phyloP scores from a whole-genome alignment of 495 filamentous ascomycete species.

The Acidiella bohemica region DNA sequence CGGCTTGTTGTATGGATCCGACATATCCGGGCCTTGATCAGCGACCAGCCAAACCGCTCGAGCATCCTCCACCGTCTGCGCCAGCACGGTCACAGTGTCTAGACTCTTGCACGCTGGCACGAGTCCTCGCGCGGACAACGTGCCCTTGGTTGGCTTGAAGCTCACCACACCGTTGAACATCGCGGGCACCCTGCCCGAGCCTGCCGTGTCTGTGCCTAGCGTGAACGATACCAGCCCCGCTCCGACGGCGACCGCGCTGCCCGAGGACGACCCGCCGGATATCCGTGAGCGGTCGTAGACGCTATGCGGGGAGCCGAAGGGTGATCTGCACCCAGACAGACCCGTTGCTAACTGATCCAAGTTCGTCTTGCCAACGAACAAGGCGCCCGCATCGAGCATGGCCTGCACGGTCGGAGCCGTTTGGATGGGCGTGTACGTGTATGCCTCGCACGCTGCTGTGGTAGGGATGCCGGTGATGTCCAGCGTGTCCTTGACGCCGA shows the following conservation, averaged over 20 bases:
- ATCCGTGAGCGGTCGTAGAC: constrained; percentile 43
- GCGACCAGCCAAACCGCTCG: constrained; percentile 42
- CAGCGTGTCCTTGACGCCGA: constrained; percentile 52
- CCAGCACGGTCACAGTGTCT: constrained; percentile 48
- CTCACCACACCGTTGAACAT: constrained; percentile 53
- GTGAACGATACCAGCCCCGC: constrained; percentile 47
- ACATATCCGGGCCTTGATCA: constrained; percentile 36
- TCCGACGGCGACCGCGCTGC: constrained; percentile 44
- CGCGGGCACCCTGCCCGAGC: constrained; percentile 48
- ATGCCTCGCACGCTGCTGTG: constrained; percentile 44
- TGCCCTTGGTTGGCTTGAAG: constrained; percentile 54
- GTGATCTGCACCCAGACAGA: constrained; percentile 42
- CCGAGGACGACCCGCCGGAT: constrained; percentile 51
- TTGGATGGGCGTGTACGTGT: constrained; percentile 36
- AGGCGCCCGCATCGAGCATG: constrained; percentile 36
- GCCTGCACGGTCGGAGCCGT: constrained; percentile 30
- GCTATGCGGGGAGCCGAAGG: constrained; percentile 42
- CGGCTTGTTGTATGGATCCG: constrained; percentile 44
- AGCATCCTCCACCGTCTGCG: constrained; percentile 38
- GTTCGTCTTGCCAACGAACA: constrained; percentile 55
- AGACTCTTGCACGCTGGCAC: constrained; percentile 48
- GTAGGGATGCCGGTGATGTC: constrained; percentile 44
- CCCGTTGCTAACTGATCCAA: constrained; percentile 58
- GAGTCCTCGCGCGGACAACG: constrained; percentile 44
- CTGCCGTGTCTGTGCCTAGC: constrained; percentile 54